Evolutionary conservation across 2,329 filamentous ascomycete species (phyloP), one percentile per base, ranked within the genome.

Genomic region (Parafenestella ontariensis): DNA sequence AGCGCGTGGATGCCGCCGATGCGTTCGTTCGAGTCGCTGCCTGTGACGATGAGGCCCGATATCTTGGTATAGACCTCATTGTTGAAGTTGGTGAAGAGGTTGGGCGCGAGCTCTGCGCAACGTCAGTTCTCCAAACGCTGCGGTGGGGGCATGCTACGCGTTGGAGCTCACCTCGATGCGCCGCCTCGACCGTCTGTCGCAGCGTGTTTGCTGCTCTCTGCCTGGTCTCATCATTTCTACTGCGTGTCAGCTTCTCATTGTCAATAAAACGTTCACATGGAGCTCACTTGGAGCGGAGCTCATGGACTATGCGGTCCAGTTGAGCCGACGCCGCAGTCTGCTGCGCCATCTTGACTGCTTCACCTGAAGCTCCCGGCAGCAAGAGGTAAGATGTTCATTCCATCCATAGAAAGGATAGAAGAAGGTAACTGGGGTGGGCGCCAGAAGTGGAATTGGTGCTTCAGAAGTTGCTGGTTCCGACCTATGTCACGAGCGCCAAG

Each of bases 1-100:
- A 99, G 86, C 55, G 94, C 94, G 68, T 95, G 89, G 58, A 99
- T 89, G 47, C 95, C 96, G 58, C 93, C 95, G 52, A 97, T 87
- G 54, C 92, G 89, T 73, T 99, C 95, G 66, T 89, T 87, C 5
- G 91, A 89, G 74, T 96, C 93, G 78, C 86, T 89, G 60, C 92
- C 91, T 74, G 94, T 91, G 43, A 92, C 87, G 58, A 96, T 92
- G 62, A 98, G 83, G 61, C 84, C 81, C 50, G 86, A 86, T 66
- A 91, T 88, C 53, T 85, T 84, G 63, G 81, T 79, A 70, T 86
- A 89, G 59, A 90, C 83, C 52, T 85, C 81, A 69, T 85, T 86
- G 73, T 90, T 90, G 75, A 87, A 89, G 62, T 85, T 83, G 54
- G 82, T 78, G 77, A 98, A 98, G 60, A 89, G 87, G 71, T 95